Evolutionary conservation across 129 eudicot genomes (phyloP), one percentile per base, ranked within the genome.

Genomic region (Saposhnikovia divaricata): DNA sequence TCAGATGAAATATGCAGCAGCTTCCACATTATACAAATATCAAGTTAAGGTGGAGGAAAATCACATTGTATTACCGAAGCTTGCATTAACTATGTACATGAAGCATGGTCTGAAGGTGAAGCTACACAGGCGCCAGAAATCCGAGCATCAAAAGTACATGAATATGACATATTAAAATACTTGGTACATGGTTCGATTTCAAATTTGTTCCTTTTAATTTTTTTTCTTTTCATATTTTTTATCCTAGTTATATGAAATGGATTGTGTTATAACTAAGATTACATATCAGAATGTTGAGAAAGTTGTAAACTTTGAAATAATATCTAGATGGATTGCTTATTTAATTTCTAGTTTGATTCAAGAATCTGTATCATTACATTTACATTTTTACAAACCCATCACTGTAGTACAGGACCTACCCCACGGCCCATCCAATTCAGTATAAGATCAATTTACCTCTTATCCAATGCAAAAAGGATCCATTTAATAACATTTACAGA

Each of bases 71-170:
- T 78, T 68, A 46, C 97, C 99, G 34, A 95, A 92, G 88, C 96
- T 95, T 77, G 99, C 99, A 1, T 80, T 95, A 45, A 95, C 99
- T 34, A 95, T 95, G 99, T 92, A 95, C 89, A 89, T 95, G 91
- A 83, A 92, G 80, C 82, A 95, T 83, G 99, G 99, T 23, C 83
- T 95, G 50, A 89, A 90, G 74, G 96, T 95, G 74, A 81, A 87
- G 76, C 93, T 95, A 66, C 50, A 61, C 37, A 86, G 87, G 80
- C 90, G 97, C 37, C 83, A 82, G 13, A 38, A 83, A 55, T 78
- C 81, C 55, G 85, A 91, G 63, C 85, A 83, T 80, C 82, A 88
- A 76, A 82, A 81, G 78, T 84, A 79, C 82, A 82, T 85, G 59
- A 85, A 82, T 74, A 44, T 46, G 4, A 80, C 44, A 47, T 65